Percentiles rank a stretch among this genome's conserved stretches.
phyloP scores from a whole-genome alignment of 768 basidiomycete genomes.

The Filobasidium floriforme region DNA sequence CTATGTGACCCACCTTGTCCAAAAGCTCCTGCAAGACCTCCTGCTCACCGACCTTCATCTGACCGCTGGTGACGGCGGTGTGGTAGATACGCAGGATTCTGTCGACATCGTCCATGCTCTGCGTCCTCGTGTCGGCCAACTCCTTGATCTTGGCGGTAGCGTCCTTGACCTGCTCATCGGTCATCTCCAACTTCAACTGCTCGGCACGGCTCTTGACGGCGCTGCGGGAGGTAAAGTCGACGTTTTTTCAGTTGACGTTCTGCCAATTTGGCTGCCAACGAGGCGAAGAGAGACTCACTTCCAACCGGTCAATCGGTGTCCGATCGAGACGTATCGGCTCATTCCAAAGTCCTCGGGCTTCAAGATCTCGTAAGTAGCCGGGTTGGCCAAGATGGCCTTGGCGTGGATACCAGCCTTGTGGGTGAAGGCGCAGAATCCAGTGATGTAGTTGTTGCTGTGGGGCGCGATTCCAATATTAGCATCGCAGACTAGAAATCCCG shows the following conservation, averaged over 20 bases:
- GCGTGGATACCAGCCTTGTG: conserved; percentile 99
- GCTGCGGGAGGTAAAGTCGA: conserved; percentile 56
- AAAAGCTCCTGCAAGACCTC: conserved; percentile 81
- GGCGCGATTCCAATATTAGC: conserved; percentile 16
- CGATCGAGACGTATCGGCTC: conserved; percentile 94
- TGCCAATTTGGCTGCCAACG: no score
- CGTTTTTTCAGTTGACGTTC: no score
- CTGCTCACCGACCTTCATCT: conserved; percentile 88
- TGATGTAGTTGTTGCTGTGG: conserved; percentile 50
- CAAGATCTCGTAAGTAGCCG: conserved; percentile 96
- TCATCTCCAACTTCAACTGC: conserved; percentile 81
- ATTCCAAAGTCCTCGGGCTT: conserved; percentile 99
- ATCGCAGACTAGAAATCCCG: conserved; percentile 24
- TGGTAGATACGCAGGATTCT: conserved; percentile 92
- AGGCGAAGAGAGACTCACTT: conserved; percentile 33
- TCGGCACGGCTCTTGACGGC: conserved; percentile 99
- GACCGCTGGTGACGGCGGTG: conserved; percentile 82
- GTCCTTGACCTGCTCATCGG: conserved; percentile 93
- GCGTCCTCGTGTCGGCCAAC: conserved; percentile 93
- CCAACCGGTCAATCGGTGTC: conserved; percentile 41
- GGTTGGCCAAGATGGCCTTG: conserved; percentile 99
- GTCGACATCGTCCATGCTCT: conserved; percentile 99
- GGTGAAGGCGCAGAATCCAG: conserved; percentile 98
- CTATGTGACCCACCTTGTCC: conserved; percentile 47
- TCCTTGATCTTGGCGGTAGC: conserved; percentile 99